Evolutionary conservation across 331 rosid genomes (phyloP), one percentile per base, ranked within the genome.

Genomic region (Phaseolus coccineus): DNA sequence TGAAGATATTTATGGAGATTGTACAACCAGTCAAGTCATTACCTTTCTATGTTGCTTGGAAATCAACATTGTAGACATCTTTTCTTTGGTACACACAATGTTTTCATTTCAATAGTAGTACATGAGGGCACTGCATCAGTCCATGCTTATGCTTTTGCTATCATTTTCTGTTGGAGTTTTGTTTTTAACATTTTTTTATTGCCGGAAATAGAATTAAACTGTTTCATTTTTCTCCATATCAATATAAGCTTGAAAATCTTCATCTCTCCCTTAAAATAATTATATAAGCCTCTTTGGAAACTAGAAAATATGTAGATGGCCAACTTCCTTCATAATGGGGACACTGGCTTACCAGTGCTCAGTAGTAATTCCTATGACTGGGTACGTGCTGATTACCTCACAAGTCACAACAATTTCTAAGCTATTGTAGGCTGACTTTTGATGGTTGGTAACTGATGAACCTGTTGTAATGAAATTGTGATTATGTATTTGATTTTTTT

Each of bases 301-400:
- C 48, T 71, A 4, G 47, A 51, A 12, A 52, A 31, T 71, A 51
- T 8, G 28, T 72, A 72, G 15, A 52, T 33, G 27, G 13, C 55
- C n/a, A 10, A 48, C 50, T 52, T 76, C 65, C 61, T 25, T 77
- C 81, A 67, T 55, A 53, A 19, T 37, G 22, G 55, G 50, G 51
- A 72, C 8, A 22, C 51, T 71, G 48, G 50, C 44, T 42, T 44
- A 44, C 24, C 37, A 2, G 35, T 33, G 24, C 66, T 72, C 66
- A 72, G 35, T 31, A 16, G 39, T 25, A 57, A 40, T 62, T 15
- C 44, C 4, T 59, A 14, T 31, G 63, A 6, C 37, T 57, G 30
- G 57, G 22, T 19, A 2, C 2, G 14, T 11, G 35, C 35, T 15
- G 42, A 57, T 69, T 44, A 64, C 25, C 59, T 64, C 19, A 63